These are phyloP conservation scores for Pythium monospermum DNA, from an alignment of 352 stramenopile genomes.

Conservation along the genomic window DNA sequence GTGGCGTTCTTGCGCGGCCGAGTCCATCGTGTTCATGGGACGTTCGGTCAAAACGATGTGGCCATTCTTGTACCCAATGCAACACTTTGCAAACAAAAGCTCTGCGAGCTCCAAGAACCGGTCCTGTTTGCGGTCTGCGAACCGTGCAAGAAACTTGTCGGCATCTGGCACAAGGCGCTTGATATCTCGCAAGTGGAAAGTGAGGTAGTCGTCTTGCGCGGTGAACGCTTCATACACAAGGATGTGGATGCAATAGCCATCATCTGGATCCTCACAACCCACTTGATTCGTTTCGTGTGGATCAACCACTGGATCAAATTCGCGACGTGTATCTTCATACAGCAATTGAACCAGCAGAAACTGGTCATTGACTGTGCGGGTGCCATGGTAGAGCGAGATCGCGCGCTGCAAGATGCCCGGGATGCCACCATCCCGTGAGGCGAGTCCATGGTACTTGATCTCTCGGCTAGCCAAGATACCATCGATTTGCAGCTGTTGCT, in stretches of 20 bases:
- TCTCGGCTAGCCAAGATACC: conserved; percentile 42
- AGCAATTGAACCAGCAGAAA: conserved; percentile 56
- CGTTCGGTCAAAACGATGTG: conserved; percentile 53
- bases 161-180: conserved; percentile 31
- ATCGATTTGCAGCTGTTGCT: conserved; percentile 40
- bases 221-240: conserved; percentile 43
- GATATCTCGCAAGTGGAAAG: conserved; percentile 47
- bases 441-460: conserved; percentile 49
- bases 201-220: conserved; percentile 38
- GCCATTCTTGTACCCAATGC: conserved; percentile 66
- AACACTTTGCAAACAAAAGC: conserved; percentile 34
- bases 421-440: conserved; percentile 31
- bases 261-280: conserved; percentile 7
- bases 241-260: conserved; percentile 46
- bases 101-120: conserved; percentile 39
- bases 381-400: conserved; percentile 36
- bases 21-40: not conserved
- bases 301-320: not conserved
- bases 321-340: conserved; percentile 36
- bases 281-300: conserved; percentile 4
- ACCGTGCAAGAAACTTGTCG: conserved; percentile 31
- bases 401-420: conserved; percentile 47
- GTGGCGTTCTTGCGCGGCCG: not conserved
- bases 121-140: conserved; percentile 26
- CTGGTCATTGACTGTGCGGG: conserved; percentile 33